Evolutionary conservation across 805 yeast species (phyloP), one percentile per base, ranked within the genome.

Genomic region (Metschnikowia vanudenii): DNA sequence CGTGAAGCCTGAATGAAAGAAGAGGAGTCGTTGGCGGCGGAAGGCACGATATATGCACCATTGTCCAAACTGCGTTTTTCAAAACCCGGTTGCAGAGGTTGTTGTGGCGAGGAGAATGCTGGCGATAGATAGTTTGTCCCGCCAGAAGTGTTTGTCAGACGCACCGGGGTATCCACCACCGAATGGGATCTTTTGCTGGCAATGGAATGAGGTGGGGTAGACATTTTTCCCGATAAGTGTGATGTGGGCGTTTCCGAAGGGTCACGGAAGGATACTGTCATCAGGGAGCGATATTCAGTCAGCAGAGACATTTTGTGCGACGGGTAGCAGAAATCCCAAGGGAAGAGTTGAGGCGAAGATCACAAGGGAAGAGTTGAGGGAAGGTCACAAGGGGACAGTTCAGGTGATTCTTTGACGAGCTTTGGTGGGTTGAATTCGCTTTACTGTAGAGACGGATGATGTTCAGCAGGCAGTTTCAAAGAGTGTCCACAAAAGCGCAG

Each of bases 51-150:
- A 24, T 44, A 44, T 35, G 39, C 39, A 22, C 43, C 35, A 29
- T 37, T 35, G 28, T 19, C 41, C 33, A 30, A 12, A n/a, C n/a
- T n/a, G 11, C 17, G 20, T 29, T 37, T 37, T 7, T 47, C 47
- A 39, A 52, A 52, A 19, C 37, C 37, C 12, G 47, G 53, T 26
- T 44, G 49, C 26, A 20, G 47, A 4, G 51, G 57, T 38, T 56
- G 64, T 39, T 72, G 78, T 6, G 83, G 84, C 12, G 81, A 76
- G 8, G 81, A 77, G 50, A 74, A 71, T 71, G 74, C 74, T 1
- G 76, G 76, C 11, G 74, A 68, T 37, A 71, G 56, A 10, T 68
- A 64, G 48, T 19, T 62, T 41, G 37, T 47, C 41, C 43, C 54
- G 31, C 45, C 35, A 18, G 42, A 37, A 17, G 35, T 19, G 9